Conservation (phyloP, 1,284 basidiomycete genomes). For the Pulveroboletus sp. region DNA sequence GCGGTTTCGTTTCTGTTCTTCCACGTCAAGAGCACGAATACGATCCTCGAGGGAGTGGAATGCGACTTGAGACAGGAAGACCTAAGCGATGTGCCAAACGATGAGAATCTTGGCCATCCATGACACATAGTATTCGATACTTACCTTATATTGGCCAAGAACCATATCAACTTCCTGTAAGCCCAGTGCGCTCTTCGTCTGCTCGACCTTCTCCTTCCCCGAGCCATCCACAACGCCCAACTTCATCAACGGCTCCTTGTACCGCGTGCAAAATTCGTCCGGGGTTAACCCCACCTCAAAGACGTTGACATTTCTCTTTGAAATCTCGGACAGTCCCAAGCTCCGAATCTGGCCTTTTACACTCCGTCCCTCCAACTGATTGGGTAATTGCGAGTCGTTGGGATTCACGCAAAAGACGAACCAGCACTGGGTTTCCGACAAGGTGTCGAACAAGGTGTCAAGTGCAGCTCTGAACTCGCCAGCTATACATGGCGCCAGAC, state of each 20-base stretch:
- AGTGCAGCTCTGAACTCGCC: constrained; percentile 87
- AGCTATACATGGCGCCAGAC: constrained; percentile 69
- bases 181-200: constrained; percentile 62
- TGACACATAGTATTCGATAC: constrained; percentile 31
- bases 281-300: constrained; percentile 88
- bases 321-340: constrained; percentile 79
- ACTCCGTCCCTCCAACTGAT: constrained; percentile 89
- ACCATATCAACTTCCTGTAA: constrained; percentile 77
- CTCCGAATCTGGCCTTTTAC: constrained; percentile 92
- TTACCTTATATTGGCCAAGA: constrained; percentile 75
- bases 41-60: constrained; percentile 93
- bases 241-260: constrained; percentile 59
- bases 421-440: constrained; percentile 92
- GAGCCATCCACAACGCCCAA: constrained; percentile 52
- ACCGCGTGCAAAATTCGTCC: constrained; percentile 86
- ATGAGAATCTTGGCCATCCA: not conserved
- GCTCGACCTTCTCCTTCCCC: constrained; percentile 55
- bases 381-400: constrained; percentile 92
- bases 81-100: constrained; percentile 48
- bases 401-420: constrained; percentile 91
- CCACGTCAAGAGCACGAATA: constrained; percentile 78
- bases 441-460: constrained; percentile 84
- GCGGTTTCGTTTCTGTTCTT: constrained; percentile 80
- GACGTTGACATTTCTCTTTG: constrained; percentile 62
- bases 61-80: constrained; percentile 85